phyloP scores from a whole-genome alignment of 1,139 yeast species.

The Blastobotrys capitulatus region DNA sequence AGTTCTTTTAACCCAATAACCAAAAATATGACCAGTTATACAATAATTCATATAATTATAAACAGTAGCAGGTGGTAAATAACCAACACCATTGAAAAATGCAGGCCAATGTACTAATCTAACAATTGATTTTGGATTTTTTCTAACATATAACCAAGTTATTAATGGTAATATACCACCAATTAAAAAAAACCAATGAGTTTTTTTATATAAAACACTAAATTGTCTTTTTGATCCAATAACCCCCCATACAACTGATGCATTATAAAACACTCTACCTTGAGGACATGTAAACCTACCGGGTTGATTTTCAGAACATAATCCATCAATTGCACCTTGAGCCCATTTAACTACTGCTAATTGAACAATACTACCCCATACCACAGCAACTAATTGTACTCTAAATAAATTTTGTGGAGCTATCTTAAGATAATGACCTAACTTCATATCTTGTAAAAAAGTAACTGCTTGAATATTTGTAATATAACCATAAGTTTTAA shows the following conservation, averaged over 20 bases:
- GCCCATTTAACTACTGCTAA: conserved; percentile 45
- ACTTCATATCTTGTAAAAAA: conserved; percentile 53
- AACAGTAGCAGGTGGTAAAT: conserved; percentile 52
- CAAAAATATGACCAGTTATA: conserved; percentile 47
- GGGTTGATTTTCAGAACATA: conserved; percentile 45
- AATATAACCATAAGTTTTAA: conserved; percentile 57
- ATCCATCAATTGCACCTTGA: conserved; percentile 38
- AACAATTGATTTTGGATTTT: conserved; percentile 44
- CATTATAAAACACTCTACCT: conserved; percentile 45
- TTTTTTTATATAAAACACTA: conserved; percentile 36
- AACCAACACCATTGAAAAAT: conserved; percentile 45
- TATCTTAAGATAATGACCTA: conserved; percentile 58
- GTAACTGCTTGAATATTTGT: conserved; percentile 54
- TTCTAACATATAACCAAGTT: conserved; percentile 43
- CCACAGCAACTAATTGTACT: conserved; percentile 42
- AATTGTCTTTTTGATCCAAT: conserved; percentile 53
- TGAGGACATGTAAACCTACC: conserved; percentile 47
- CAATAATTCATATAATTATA: conserved; percentile 46
- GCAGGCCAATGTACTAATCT: conserved; percentile 45
- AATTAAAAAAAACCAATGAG: conserved; percentile 42
- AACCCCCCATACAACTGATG: conserved; percentile 62
- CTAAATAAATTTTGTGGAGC: conserved; percentile 57
- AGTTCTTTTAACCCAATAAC: conserved; percentile 44
- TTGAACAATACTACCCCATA: conserved; percentile 35
- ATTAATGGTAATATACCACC: conserved; percentile 43